phyloP scores from a whole-genome alignment of 148 eudicot species.

The Dianthus caryophyllus region DNA sequence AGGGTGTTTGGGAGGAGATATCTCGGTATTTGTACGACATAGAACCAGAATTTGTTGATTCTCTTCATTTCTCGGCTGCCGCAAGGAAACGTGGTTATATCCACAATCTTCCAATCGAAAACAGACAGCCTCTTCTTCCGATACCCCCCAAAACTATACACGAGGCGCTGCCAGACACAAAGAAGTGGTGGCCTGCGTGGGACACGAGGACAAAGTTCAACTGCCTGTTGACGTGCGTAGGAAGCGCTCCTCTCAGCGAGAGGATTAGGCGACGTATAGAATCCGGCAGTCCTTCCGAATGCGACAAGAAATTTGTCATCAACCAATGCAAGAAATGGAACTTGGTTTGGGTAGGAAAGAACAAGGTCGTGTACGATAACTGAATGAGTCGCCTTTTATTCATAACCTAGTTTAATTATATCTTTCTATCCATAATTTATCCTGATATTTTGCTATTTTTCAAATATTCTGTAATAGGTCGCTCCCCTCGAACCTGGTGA shows the following conservation, averaged over 20 bases:
- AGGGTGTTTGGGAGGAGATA: slow-evolving; percentile 20
- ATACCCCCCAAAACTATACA: slow-evolving; percentile 29
- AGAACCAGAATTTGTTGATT: slow-evolving; percentile 28
- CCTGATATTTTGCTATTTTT: too few relatives aligned
- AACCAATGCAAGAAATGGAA: slow-evolving; percentile 30
- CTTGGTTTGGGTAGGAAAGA: slow-evolving; percentile 30
- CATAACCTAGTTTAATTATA: too few relatives aligned
- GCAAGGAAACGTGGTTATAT: slow-evolving; percentile 31
- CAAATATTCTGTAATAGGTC: too few relatives aligned
- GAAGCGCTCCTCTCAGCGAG: slow-evolving; percentile 26
- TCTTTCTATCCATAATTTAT: too few relatives aligned
- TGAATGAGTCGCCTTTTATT: too few relatives aligned
- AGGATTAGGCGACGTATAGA: slow-evolving; percentile 16
- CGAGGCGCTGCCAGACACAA: slow-evolving; percentile 26
- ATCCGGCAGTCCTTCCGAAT: slow-evolving; percentile 14
- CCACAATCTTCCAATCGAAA: slow-evolving; percentile 27
- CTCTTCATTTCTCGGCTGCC: slow-evolving; percentile 28
- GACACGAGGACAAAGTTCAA: slow-evolving; percentile 25
- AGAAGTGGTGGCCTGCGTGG: slow-evolving; percentile 31
- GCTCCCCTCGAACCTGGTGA: slow-evolving; percentile 28
- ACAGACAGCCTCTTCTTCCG: slow-evolving; percentile 21
- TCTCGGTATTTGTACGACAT: slow-evolving; percentile 20
- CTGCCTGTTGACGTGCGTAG: slow-evolving; percentile 29
- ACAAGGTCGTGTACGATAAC: too few relatives aligned
- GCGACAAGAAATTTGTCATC: slow-evolving; percentile 10